Conservation (phyloP, 2,329 filamentous ascomycete genomes). For the Xylariaceae sp. region DNA sequence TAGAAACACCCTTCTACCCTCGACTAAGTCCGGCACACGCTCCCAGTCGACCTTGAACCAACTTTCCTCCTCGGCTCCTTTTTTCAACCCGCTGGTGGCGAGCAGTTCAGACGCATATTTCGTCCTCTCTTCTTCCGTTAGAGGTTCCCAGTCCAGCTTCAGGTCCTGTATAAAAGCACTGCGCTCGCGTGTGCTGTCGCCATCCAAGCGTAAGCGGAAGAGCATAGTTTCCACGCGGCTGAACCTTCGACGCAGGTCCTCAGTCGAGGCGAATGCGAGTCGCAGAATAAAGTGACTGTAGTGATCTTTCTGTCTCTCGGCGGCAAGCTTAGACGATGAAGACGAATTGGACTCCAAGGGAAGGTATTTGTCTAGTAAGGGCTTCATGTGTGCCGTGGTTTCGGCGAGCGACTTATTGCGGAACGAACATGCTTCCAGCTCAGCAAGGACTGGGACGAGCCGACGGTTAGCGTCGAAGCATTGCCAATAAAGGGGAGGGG, state of each 20-base stretch:
- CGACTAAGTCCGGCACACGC: constrained; percentile 86
- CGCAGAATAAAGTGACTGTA: constrained; percentile 97
- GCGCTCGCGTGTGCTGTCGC: constrained; percentile 75
- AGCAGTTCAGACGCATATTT: constrained; percentile 64
- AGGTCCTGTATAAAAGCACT: constrained; percentile 75
- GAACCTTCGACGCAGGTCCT: constrained; percentile 87
- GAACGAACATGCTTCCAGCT: constrained; percentile 93
- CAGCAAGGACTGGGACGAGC: constrained; percentile 67
- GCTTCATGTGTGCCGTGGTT: constrained; percentile 80
- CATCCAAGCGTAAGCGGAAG: constrained; percentile 79
- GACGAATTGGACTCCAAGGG: constrained; percentile 36
- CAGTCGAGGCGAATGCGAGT: constrained; percentile 87
- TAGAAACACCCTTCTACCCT: constrained; percentile 75
- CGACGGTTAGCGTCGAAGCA: constrained; percentile 18
- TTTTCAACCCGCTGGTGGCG: constrained; percentile 48
- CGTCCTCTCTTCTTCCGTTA: constrained; percentile 76
- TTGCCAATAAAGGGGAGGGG: background rate
- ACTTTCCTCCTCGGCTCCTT: constrained; percentile 69
- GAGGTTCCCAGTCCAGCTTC: constrained; percentile 81
- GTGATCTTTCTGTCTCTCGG: constrained; percentile 90
- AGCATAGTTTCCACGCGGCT: constrained; percentile 84
- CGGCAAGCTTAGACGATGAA: constrained; percentile 54
- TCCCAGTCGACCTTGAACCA: constrained; percentile 99
- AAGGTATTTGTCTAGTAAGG: constrained; percentile 74
- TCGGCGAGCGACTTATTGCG: constrained; percentile 86